Evolutionary conservation across 2,329 filamentous ascomycete species (phyloP), one percentile per base, ranked within the genome.

Genomic region (Aspergillus fijiensis): DNA sequence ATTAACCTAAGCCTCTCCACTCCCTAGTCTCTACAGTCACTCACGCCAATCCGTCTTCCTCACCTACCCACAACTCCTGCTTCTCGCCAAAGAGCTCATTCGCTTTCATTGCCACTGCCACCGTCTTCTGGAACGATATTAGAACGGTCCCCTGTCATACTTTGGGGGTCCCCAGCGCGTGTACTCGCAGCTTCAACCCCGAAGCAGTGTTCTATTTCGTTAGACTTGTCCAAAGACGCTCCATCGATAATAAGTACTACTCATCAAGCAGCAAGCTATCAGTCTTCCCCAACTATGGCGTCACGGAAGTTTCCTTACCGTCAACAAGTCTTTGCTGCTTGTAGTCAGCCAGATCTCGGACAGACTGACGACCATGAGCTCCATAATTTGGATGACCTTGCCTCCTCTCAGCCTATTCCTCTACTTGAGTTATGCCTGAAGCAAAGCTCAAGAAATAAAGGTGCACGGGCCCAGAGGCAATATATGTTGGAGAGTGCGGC

Each of bases 361-460:
- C 57, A 42, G 7, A 51, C 49, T 33, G 33, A 52, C 10, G 55
- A 50, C 12, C 54, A 65, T 23, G 69, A 70, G 48, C 35, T 71
- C 16, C 49, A 60, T 54, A 62, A 61, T 49, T 48, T 66, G 23
- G 65, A 66, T 51, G 62, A 68, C 1, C 60, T 70, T 14, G 61
- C 65, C 7, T 70, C 68, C 5, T 70, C 69, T 29, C 65, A 64
- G 16, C 67, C 68, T 2, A 55, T 70, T n/a, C 63, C 66, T 49
- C 50, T 70, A 35, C 64, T 64, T 16, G 61, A 69, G 14, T 51
- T 70, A 16, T 62, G 60, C 47, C 63, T 35, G 12, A 67, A 59
- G 51, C 55, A 60, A 12, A 59, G 58, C 48, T 63, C 66, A 21
- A 60, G 61, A 27, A 65, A 64, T 39, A 69, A 65, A 62, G 64